A percentile compares a stretch with the other conserved stretches of the same genome.
Evolutionary conservation across 192 early-diverging fungal species (phyloP).

Genomic region (Funneliformis geosporum): DNA sequence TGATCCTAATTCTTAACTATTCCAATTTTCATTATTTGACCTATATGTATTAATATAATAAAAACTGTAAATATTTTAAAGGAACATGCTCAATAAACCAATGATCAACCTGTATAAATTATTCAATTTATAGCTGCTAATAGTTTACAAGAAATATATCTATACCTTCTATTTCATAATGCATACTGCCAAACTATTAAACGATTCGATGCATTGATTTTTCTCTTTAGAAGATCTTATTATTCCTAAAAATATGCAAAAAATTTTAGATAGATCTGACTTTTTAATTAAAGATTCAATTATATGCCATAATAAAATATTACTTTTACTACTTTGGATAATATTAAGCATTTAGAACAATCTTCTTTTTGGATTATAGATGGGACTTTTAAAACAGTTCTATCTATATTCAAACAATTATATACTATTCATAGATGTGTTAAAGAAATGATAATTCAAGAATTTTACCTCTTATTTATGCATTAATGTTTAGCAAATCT

Average conservation of each 20-base stretch:
- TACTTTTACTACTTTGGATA: neutral
- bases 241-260: slow-evolving; percentile 20
- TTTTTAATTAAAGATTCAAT: slow-evolving; percentile 2
- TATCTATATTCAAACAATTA: neutral
- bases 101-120: no score
- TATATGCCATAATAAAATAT: neutral
- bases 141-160: no score
- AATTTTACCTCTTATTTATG: neutral
- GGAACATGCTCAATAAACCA: no score
- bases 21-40: no score
- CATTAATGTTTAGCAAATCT: neutral
- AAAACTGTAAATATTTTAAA: no score
- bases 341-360: neutral
- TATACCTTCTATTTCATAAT: no score
- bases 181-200: no score
- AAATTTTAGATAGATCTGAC: neutral
- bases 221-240: neutral
- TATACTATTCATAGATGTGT: neutral
- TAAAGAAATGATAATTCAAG: neutral
- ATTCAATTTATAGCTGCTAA: no score
- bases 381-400: neutral
- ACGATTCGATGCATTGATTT: no score
- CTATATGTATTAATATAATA: no score
- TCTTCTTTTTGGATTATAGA: neutral
- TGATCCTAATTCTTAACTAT: no score